Evolutionary conservation across 2,329 filamentous ascomycete genomes (phyloP).

Genomic region (Curvularia lunata): DNA sequence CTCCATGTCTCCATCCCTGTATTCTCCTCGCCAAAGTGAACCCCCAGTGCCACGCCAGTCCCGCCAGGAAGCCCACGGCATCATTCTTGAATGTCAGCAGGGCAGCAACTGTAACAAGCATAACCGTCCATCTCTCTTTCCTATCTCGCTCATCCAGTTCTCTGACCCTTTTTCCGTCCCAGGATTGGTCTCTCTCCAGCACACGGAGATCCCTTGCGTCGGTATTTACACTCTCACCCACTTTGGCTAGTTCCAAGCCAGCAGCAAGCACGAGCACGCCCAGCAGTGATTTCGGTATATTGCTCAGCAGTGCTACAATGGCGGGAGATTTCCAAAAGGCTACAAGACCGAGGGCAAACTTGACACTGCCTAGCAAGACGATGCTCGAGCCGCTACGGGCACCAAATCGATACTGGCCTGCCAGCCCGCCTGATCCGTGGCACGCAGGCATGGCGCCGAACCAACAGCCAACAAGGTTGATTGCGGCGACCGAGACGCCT

Average conservation of each 20-base stretch:
- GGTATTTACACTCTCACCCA: constrained; percentile 83
- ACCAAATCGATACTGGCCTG: constrained; percentile 89
- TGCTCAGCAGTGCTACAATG: constrained; percentile 71
- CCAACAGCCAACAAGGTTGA: constrained; percentile 88
- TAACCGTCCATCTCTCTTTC: constrained; percentile 80
- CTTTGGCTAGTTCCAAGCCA: constrained; percentile 84
- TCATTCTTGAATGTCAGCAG: constrained; percentile 89
- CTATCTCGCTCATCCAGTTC: constrained; percentile 70
- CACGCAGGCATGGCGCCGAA: constrained; percentile 96
- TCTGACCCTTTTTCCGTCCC: constrained; percentile 55
- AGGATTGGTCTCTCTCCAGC: constrained; percentile 35
- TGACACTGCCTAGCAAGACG: constrained; percentile 77
- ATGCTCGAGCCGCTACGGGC: constrained; percentile 86
- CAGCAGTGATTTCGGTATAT: constrained; percentile 78
- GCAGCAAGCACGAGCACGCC: constrained; percentile 90
- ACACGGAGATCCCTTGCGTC: constrained; percentile 65
- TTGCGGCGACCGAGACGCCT: constrained; percentile 78
- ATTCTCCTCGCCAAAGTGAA: constrained; percentile 53
- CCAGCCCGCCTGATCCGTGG: constrained; percentile 88
- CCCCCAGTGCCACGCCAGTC: constrained; percentile 77
- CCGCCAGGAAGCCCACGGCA: constrained; percentile 82
- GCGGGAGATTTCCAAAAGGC: constrained; percentile 69
- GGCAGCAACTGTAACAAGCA: constrained; percentile 84
- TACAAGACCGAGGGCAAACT: constrained; percentile 73
- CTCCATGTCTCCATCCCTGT: constrained; percentile 32